Percentiles rank a stretch among this genome's conserved stretches.
Evolutionary conservation across 2,329 filamentous ascomycete genomes (phyloP).

Genomic region (Clarireedia hainanense): DNA sequence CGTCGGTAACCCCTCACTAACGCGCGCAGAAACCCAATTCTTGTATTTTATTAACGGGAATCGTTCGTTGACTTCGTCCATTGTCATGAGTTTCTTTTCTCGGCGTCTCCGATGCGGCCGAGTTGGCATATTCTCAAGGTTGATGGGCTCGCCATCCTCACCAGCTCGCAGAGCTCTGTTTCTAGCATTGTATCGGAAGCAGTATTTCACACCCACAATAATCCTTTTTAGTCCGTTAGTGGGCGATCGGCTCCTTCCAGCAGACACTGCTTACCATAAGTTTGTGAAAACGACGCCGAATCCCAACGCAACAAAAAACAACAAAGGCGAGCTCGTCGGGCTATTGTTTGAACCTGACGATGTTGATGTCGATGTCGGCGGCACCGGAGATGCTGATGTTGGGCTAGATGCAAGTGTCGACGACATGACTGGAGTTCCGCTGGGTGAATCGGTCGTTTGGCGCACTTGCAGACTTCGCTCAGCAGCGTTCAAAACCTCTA

Average conservation of each 20-base stretch:
- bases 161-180: slow-evolving; percentile 70
- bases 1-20: slow-evolving; percentile 74
- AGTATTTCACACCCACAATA: slow-evolving; percentile 98
- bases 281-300: slow-evolving; percentile 99
- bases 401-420: background rate
- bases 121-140: slow-evolving; percentile 71
- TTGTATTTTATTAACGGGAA: slow-evolving; percentile 98
- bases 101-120: slow-evolving; percentile 76
- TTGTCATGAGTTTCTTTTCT: slow-evolving; percentile 98
- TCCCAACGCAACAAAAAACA: slow-evolving; percentile 92
- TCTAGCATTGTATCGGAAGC: slow-evolving; percentile 94
- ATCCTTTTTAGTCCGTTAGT: slow-evolving; percentile 58
- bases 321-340: slow-evolving; percentile 63
- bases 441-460: slow-evolving; percentile 5
- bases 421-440: slow-evolving; percentile 4
- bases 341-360: slow-evolving; percentile 17
- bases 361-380: slow-evolving; percentile 20
- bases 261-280: slow-evolving; percentile 65
- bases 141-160: slow-evolving; percentile 82
- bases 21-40: slow-evolving; percentile 77
- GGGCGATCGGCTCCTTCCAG: background rate
- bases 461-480: slow-evolving; percentile 9
- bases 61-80: slow-evolving; percentile 97
- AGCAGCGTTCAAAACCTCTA: slow-evolving; percentile 21
- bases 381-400: slow-evolving; percentile 8